Evolutionary conservation across 2,329 filamentous ascomycete genomes (phyloP), one percentile per base, ranked within the genome.

Genomic region (Ceratocystis eucalypticola): DNA sequence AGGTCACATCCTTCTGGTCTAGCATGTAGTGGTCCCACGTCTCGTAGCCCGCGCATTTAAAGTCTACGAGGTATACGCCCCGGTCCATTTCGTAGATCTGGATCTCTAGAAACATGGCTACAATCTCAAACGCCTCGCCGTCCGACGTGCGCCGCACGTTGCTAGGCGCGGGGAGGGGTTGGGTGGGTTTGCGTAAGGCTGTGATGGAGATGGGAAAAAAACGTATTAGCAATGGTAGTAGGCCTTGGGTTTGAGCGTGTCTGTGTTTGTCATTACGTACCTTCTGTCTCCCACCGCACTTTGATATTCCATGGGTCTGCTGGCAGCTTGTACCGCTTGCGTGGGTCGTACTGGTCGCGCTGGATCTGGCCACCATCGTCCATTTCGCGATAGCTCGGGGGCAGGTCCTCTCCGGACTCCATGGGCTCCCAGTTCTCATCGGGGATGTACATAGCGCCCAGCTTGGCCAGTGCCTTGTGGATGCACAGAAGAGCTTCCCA

Each of bases 11-110:
- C 81, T 97, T 97, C 77, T 96, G 91, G 72, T 94, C 91, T 63
- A 91, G 78, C 63, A 88, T 78, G 70, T 87, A 84, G 62, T 93
- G 87, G 66, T 94, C 80, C 12, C 79, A 73, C 61, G 82, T 90
- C 77, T 99, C 94, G 76, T 99, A 99, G 22, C 94, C 94, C 15
- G 94, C 92, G 75, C 93, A 97, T 75, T 96, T 97, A 80, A 99
- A 99, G 75, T 99, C 94, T 62, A 99, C 94, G 69, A 99, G 87
- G 75, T 93, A 97, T 70, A 94, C 93, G 66, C 89, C 88, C 67
- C 86, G 85, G 75, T 97, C 93, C 79, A 97, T 91, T 73, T 91
- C 88, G 76, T 96, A 96, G 64, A 96, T 87, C 74, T 96, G 94
- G 69, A 99, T 96, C 70, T 96, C 92, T 74, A 99, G 85, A 74